phyloP scores from a whole-genome alignment of 1,284 basidiomycete species.

The Papiliotrema laurentii region DNA sequence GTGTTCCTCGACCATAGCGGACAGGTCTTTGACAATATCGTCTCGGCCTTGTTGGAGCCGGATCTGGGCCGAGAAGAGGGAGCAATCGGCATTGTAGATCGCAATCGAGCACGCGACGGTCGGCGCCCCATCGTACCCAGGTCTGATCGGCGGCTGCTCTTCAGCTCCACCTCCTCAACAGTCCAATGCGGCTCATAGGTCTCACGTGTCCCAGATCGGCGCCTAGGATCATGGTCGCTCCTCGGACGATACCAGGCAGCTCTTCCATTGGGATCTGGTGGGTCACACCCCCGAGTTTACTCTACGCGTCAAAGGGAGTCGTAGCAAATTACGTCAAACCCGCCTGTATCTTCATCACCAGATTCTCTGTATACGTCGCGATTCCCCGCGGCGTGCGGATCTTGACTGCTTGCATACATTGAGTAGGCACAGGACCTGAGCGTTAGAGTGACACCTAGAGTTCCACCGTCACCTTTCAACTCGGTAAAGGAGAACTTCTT shows the following conservation, averaged over 20 bases:
- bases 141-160: slow-evolving; percentile 29
- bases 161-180: neutral
- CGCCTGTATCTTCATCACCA: slow-evolving; percentile 47
- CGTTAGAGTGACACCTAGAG: neutral
- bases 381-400: slow-evolving; percentile 37
- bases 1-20: slow-evolving; percentile 31
- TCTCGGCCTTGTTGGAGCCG: slow-evolving; percentile 49
- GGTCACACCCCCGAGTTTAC: slow-evolving; percentile 50
- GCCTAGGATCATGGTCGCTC: slow-evolving; percentile 49
- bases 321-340: slow-evolving; percentile 41
- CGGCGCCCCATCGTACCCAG: slow-evolving; percentile 32
- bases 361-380: slow-evolving; percentile 47
- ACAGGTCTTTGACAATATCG: slow-evolving; percentile 31
- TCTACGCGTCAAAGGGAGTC: slow-evolving; percentile 32
- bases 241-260: slow-evolving; percentile 35
- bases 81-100: slow-evolving; percentile 44
- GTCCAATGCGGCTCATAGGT: too few relatives aligned
- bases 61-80: slow-evolving; percentile 43
- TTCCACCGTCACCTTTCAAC: slow-evolving; percentile 22
- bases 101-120: slow-evolving; percentile 51
- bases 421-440: slow-evolving; percentile 41
- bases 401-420: slow-evolving; percentile 47
- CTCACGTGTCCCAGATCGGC: slow-evolving; percentile 44
- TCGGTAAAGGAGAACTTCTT: slow-evolving; percentile 45
- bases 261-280: slow-evolving; percentile 34